These are phyloP conservation scores for Silene vulgaris DNA, from an alignment of 179 eudicot genomes.

Conservation along the genomic window DNA sequence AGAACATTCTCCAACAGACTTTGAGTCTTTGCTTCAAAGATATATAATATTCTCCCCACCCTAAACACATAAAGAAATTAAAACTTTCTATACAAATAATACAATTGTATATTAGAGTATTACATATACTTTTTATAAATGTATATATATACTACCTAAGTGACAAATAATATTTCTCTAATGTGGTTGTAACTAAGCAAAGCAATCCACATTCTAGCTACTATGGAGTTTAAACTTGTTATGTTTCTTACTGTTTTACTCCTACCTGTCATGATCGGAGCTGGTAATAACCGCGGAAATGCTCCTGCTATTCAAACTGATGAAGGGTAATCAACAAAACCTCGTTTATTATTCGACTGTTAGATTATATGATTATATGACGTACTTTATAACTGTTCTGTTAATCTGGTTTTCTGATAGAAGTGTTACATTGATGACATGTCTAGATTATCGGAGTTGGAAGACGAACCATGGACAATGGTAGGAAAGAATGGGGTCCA, in stretches of 20 bases:
- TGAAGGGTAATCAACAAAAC: constrained; percentile 19
- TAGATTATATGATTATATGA: too few species aligned
- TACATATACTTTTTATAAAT: neutral
- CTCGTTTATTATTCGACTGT: neutral
- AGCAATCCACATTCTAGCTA: constrained; percentile 9
- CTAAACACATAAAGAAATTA: neutral
- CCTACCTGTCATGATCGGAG: constrained; percentile 10
- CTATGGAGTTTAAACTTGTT: constrained; percentile 15
- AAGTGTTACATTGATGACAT: constrained; percentile 9
- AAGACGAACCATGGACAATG: constrained; percentile 58
- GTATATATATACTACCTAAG: constrained; percentile 9
- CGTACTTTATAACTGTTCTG: neutral
- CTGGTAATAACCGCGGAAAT: constrained; percentile 10
- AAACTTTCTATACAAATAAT: neutral
- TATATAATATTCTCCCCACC: neutral
- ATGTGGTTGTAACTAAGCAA: constrained; percentile 12
- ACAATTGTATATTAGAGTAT: neutral
- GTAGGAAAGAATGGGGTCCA: constrained; percentile 68
- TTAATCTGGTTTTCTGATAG: constrained; percentile 7
- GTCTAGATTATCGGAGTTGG: constrained; percentile 26
- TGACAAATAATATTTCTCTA: neutral
- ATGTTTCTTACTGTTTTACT: constrained; percentile 13
- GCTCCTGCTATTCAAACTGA: constrained; percentile 7
- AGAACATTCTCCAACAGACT: neutral
- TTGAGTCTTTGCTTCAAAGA: constrained; percentile 25